Evolutionary conservation across 306 rosid genomes (phyloP), one percentile per base, ranked within the genome.

Genomic region (Hippophae rhamnoides): DNA sequence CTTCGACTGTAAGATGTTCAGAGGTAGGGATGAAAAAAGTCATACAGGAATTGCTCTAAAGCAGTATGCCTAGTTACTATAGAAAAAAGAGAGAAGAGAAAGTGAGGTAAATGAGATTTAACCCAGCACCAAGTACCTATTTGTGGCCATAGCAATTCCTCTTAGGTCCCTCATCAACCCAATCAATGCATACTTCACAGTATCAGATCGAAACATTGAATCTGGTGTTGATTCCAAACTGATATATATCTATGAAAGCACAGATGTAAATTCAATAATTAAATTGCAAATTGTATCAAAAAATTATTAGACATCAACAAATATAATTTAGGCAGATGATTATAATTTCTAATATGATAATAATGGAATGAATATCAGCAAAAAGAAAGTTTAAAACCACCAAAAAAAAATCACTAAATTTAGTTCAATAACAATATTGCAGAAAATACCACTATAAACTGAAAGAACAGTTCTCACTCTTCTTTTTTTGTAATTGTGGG

Each of bases 61-160:
- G 4, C 38, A 27, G 38, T 27, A 27, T 27, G 38, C 38, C 38
- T 27, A 27, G 38, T 27, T 27, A 27, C 38, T 27, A 3, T 27
- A 27, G 38, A 27, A 27, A 27, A 27, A 27, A 27, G 38, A 27
- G 2, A 27, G 4, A 27, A 27, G 38, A 27, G 38, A 50, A 38
- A 64, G 60, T 18, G 18, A 51, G 26, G 14, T 13, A 51, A 55
- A 65, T 47, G 43, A 61, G 25, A 56, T 65, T 45, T 55, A 57
- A 49, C 7, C 7, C n/a, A 63, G 49, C 53, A 40, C 49, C 64
- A 66, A 64, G 60, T 75, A 78, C 99, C 97, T 93, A 67, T 84
- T 88, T 71, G 99, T 84, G 54, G 99, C 97, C 97, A 93, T 88
- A 40, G 99, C 81, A 70, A 93, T 93, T 76, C 99, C 99, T 75